Base-by-base conservation (phyloP, 1,284 basidiomycete species). In the Pseudomicrostroma phylloplanum region DNA sequence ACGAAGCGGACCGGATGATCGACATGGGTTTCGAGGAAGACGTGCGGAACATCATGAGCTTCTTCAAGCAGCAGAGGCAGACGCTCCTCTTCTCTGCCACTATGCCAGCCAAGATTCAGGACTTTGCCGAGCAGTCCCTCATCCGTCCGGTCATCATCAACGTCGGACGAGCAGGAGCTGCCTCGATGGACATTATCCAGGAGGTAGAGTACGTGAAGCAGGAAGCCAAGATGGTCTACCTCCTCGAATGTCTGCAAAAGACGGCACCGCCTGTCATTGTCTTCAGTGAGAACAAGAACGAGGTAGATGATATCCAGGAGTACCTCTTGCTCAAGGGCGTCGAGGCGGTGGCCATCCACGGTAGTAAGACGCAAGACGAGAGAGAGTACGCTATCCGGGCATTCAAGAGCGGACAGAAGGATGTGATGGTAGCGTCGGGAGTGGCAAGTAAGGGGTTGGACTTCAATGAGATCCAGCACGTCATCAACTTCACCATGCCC, bases 1-100 rank as follows among this genome's bases (percentile, higher is more conserved):
- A 99, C 81, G 96, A 99, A 81, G 96, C 96, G 0, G 96, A 98
- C 81, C 84, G 96, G 58, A 98, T 99, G 96, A 94, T 99, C 68
- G 96, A 98, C 76, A 85, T 97, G 80, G 96, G 94, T 0, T 99
- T 99, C 73, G 96, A 98, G 80, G 96, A 98, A 62, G 94, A 98
- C 74, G 92, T 99, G 30, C 85, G 94, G 62, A 94, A 92, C 76
- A 96, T 99, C 74, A 96, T 98, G 91, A 92, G 89, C 57, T 21
- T 25, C 43, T 42, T 58, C 25, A 4, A 65, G 25, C 86, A 89
- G 67, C 96, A 99, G 85, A 86, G 94, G 2, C 96, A 99, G 82
- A 98, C 96, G 0, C 83, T 98, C 1, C 83, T 99, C 15, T 98
- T 98, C 80, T 97, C 93, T 0, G 96, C 96, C 0, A 99, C 96